Conservation (phyloP, 2,329 filamentous ascomycete genomes). For the Macrophomina phaseolina region DNA sequence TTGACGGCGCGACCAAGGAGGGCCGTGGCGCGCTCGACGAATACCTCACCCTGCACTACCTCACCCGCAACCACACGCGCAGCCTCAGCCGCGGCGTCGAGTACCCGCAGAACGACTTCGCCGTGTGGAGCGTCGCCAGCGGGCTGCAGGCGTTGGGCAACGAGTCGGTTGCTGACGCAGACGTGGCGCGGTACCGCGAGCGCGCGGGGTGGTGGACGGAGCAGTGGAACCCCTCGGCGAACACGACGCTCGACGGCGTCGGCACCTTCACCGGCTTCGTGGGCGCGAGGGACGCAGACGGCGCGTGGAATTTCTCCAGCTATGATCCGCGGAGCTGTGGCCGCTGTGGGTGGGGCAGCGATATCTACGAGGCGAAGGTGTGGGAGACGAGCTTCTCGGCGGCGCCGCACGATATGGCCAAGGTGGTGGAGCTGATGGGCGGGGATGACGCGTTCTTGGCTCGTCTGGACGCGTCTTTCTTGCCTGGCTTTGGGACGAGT, state of each 20-base stretch:
- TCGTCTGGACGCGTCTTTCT: constrained; percentile 50
- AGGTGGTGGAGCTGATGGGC: constrained; percentile 52
- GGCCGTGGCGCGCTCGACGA: constrained; percentile 51
- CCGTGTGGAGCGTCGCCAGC: constrained; percentile 56
- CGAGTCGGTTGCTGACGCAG: neutral
- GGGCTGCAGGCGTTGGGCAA: constrained; percentile 29
- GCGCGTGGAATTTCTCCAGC: constrained; percentile 37
- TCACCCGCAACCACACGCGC: constrained; percentile 46
- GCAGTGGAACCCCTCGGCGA: constrained; percentile 47
- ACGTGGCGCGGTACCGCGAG: constrained; percentile 41
- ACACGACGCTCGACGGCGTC: constrained; percentile 31
- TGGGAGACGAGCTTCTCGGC: constrained; percentile 50
- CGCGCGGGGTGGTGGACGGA: constrained; percentile 51
- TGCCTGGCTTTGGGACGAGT: constrained; percentile 43
- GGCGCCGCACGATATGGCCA: constrained; percentile 50
- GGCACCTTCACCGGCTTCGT: constrained; percentile 43
- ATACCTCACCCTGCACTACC: constrained; percentile 50
- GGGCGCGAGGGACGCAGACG: constrained; percentile 35
- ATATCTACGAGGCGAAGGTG: constrained; percentile 48
- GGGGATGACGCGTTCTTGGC: constrained; percentile 46
- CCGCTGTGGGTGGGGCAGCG: constrained; percentile 48
- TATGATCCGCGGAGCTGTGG: constrained; percentile 52
- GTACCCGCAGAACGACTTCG: constrained; percentile 52
- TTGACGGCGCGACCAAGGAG: constrained; percentile 47
- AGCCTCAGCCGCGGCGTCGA: constrained; percentile 44